Evolutionary conservation across 2,329 filamentous ascomycete species (phyloP), one percentile per base, ranked within the genome.

Genomic region (Aschersonia sp.): DNA sequence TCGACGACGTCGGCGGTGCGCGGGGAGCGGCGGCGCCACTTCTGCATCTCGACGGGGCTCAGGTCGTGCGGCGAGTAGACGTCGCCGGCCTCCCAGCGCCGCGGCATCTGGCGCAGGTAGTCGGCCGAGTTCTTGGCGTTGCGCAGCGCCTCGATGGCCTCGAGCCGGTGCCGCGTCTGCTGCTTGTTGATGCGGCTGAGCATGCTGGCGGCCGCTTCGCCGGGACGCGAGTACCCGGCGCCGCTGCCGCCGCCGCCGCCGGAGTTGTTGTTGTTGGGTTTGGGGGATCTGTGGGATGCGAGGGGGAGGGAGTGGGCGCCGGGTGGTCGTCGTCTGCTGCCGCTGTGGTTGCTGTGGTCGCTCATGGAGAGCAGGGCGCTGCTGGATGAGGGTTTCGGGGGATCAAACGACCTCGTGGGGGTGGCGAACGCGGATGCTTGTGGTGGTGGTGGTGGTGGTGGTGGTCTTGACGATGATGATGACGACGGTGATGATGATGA

Each of bases 61-160:
- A 98, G 65, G 66, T 98, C 92, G 61, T 89, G 85, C 35, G 92
- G 92, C 50, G 88, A 77, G 67, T 97, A 97, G 46, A 96, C 75
- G 61, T 97, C 89, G 56, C 92, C 92, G 1, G 69, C 58, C 57
- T 73, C 71, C 83, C 85, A 97, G 41, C 75, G 72, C 44, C 89
- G 81, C 37, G 77, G 73, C 64, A 82, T 74, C 64, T 86, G 80
- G 52, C 66, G 70, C 56, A 79, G 66, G 62, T 79, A 78, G 52
- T 79, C 76, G 43, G 68, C 66, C 46, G 65, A 66, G 44, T 63
- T 55, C 57, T 67, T 66, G 53, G 62, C 60, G 54, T 64, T 61
- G 53, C 59, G 59, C 47, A 69, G 54, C 30, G 37, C 35, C 43
- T 51, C 45, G n/a, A 51, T 5, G 22, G 47, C 22, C 14, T 47